phyloP scores from a whole-genome alignment of 2,329 filamentous ascomycete genomes.

The Ceratocystis papillata region DNA sequence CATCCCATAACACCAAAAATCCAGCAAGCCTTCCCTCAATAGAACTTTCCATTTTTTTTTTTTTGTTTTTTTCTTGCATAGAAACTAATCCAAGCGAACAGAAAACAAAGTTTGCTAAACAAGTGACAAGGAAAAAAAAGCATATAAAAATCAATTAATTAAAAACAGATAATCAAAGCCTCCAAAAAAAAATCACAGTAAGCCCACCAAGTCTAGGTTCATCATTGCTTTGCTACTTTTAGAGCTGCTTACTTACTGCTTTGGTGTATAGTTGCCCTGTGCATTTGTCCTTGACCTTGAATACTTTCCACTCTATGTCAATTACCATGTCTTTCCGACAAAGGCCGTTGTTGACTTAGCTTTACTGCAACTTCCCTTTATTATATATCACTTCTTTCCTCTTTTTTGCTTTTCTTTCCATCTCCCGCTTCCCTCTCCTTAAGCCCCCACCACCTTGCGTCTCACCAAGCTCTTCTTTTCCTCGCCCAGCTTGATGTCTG shows the following conservation, averaged over 20 bases:
- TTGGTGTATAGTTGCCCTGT: slow-evolving; percentile 1
- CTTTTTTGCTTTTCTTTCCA: background rate
- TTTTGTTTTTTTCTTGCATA: background rate
- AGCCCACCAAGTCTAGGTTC: background rate
- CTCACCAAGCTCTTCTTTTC: background rate
- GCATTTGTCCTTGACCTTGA: slow-evolving; percentile 6
- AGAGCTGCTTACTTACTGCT: background rate
- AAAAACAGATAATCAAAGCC: background rate
- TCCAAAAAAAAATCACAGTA: background rate
- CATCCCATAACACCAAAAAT: background rate
- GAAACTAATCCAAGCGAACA: background rate
- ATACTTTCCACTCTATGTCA: background rate
- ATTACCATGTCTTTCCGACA: background rate
- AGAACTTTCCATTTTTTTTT: background rate
- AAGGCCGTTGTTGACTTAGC: background rate
- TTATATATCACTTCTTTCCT: slow-evolving; percentile 13
- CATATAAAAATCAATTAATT: background rate
- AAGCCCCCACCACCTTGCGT: background rate
- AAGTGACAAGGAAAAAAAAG: background rate
- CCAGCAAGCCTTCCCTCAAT: background rate
- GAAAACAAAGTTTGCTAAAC: background rate
- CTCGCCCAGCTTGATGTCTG: background rate
- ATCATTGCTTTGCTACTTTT: background rate
- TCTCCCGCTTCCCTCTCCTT: background rate
- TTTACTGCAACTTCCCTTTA: slow-evolving; percentile 6